Base-by-base conservation (phyloP, 306 rosid species). In the Quercus glauca region DNA sequence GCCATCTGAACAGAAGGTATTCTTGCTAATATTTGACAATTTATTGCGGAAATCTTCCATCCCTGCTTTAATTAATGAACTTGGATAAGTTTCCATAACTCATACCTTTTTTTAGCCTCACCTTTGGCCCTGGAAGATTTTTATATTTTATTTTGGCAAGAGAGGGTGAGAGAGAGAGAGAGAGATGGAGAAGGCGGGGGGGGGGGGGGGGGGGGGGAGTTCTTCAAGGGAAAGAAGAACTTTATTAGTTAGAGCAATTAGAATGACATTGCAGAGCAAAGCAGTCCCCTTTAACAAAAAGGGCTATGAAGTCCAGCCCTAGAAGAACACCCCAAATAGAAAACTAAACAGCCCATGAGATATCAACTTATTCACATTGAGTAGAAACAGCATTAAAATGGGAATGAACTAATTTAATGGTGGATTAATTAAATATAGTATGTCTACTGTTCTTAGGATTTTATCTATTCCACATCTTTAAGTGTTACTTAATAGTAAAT, bases 1-100 rank as follows among this genome's bases (percentile, higher is more conserved):
- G 11, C 69, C 80, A 57, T 77, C 76, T 61, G 82, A 71, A 4
- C 49, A 64, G 37, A 73, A 43, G 86, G 86, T 81, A 81, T 29
- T 15, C 37, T n/a, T 58, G 52, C 21, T 19, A 63, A 15, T 52
- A 33, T 74, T 23, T 60, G 2, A 63, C 12, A 20, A 17, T 67
- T 17, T 26, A 59, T 59, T 25, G 65, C 25, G 14, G 65, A 59
- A 59, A 59, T 21, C 33, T 59, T 59, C 21, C 21, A 15, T 67
- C 51, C 2, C 33, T 67, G 51, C 51, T 29, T 67, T 67, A 67
- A 67, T 67, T 19, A 28, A 35, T 4, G 14, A 31, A 67, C 51
- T 67, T 71, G 49, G 13, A 26, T 12, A 71, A 21, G 17, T 23
- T n/a, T 19, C 55, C 55, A 37, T 69, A 19, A 41, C 53, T 11